Evolutionary conservation across 352 stramenopile genomes (phyloP).

Genomic region (Pythium myriotylum): DNA sequence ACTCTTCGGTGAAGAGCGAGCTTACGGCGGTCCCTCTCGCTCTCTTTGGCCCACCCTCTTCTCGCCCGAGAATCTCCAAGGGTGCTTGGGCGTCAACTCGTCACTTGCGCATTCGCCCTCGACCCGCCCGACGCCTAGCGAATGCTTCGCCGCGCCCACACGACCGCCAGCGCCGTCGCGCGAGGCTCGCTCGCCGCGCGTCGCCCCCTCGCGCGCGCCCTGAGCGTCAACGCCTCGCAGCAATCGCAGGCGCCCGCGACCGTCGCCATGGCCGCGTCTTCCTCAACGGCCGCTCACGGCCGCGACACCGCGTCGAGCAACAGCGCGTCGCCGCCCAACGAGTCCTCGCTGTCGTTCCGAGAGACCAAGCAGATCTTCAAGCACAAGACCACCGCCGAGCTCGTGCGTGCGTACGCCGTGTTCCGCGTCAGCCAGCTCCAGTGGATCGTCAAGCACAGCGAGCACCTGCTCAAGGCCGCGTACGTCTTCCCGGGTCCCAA

Average conservation of each 20-base stretch:
- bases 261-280: constrained; percentile 23
- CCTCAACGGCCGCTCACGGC: neutral
- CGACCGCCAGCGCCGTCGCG: constrained; percentile 5
- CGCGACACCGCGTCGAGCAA: neutral
- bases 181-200: constrained; percentile 18
- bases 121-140: neutral
- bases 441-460: constrained; percentile 88
- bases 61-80: neutral
- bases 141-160: constrained; percentile 27
- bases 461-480: constrained; percentile 78
- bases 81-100: constrained; percentile 2
- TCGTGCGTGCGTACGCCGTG: constrained; percentile 86
- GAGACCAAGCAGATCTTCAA: constrained; percentile 85
- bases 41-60: constrained; percentile 17
- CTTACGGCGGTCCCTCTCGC: constrained; percentile 14
- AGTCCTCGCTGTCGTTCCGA: constrained; percentile 53
- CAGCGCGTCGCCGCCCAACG: neutral
- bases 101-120: constrained; percentile 15
- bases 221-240: constrained; percentile 31
- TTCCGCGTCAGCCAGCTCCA: constrained; percentile 89
- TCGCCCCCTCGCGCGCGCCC: constrained; percentile 21
- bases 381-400: constrained; percentile 80
- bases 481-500: constrained; percentile 82
- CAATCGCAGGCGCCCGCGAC: constrained; percentile 23
- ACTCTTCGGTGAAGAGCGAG: too few species aligned